phyloP scores from a whole-genome alignment of 805 yeast species.

The Lipomyces kockii region DNA sequence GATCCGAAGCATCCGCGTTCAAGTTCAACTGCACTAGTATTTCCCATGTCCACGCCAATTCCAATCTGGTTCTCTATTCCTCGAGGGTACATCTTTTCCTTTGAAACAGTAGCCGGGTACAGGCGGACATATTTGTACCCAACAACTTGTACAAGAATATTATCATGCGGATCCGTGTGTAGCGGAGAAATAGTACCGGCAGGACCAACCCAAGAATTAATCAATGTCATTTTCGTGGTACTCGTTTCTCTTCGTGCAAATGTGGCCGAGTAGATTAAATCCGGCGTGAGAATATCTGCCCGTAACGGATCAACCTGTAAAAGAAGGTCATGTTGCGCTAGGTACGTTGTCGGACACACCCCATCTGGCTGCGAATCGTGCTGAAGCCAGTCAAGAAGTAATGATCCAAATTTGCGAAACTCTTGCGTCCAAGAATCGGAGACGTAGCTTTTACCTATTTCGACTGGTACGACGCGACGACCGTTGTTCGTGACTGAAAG shows the following conservation, averaged over 20 bases:
- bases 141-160: slow-evolving; percentile 39
- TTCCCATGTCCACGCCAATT: slow-evolving; percentile 30
- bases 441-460: slow-evolving; percentile 38
- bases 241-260: neutral
- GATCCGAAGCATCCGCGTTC: slow-evolving; percentile 31
- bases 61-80: slow-evolving; percentile 1
- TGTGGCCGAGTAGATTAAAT: slow-evolving; percentile 14
- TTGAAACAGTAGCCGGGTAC: slow-evolving; percentile 24
- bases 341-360: slow-evolving; percentile 7
- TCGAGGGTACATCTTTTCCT: slow-evolving; percentile 31
- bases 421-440: slow-evolving; percentile 37
- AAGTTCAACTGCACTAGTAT: slow-evolving; percentile 39
- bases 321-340: slow-evolving; percentile 40
- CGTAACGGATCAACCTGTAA: slow-evolving; percentile 34
- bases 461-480: slow-evolving; percentile 40
- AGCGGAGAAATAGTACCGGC: slow-evolving; percentile 40
- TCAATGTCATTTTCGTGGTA: neutral
- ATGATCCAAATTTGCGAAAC: slow-evolving; percentile 29
- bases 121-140: slow-evolving; percentile 41
- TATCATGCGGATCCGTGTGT: slow-evolving; percentile 39
- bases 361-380: slow-evolving; percentile 18
- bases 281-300: slow-evolving; percentile 37
- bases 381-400: slow-evolving; percentile 29
- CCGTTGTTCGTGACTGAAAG: slow-evolving; percentile 32
- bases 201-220: slow-evolving; percentile 42